Base-by-base conservation (phyloP, 2,329 filamentous ascomycete genomes). In the Curvularia eragrostidis region DNA sequence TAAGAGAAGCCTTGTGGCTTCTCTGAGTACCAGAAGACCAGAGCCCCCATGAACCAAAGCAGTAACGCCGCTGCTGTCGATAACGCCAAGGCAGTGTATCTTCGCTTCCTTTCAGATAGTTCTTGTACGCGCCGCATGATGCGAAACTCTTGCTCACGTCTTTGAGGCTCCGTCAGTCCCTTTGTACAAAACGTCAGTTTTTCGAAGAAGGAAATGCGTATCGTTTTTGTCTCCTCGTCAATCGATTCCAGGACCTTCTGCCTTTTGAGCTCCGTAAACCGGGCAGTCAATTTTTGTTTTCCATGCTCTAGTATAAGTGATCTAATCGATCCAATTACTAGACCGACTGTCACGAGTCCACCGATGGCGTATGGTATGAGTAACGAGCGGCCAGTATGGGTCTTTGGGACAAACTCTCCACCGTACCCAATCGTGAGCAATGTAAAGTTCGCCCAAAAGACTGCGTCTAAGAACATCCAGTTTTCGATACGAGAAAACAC, bases 371-470 rank as follows among this genome's bases (percentile, higher is more conserved):
- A 85, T 0, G 83, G 83, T 57, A 85, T 84, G 1, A 86, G 65
- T 0, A 86, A 68, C 3, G 79, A 78, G 34, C 83, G 77, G 2
- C 82, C 83, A 2, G 81, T 66, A 56, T 82, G 79, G 0, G 83
- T 85, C 18, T 66, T 71, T 1, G 84, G 84, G 2, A 78, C 75
- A 58, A 79, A 82, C 54, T 82, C 77, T 12, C 80, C 79, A 12
- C 84, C 84, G 13, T 85, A 75, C 3, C 84, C 84, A 5, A 86
- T 78, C 0, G 84, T 86, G 2, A 86, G 77, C 1, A 85, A 69
- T 0, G 84, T 86, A 44, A 84, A 83, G 61, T 85, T 80, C 2
- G 83, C 81, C 78, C 82, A 86, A 63, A 83, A 87, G 0, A 86
- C 79, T 1, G 80, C 80, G 62, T 85, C 82, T 0, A 85, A 72